Evolutionary conservation across 1,284 basidiomycete genomes (phyloP), one percentile per base, ranked within the genome.

Genomic region (Baeospora myosura): DNA sequence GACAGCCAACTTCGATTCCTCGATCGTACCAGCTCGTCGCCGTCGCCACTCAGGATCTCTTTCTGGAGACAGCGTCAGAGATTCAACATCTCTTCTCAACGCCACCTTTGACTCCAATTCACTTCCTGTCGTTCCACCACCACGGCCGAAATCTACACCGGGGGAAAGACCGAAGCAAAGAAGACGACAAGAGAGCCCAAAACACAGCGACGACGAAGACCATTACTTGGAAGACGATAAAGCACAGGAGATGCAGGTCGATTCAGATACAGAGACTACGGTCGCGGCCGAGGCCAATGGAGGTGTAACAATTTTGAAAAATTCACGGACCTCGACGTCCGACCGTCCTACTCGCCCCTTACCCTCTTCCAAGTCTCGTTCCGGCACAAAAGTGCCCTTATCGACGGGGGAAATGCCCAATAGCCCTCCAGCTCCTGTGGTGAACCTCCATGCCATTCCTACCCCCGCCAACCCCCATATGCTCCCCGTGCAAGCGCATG

Each of bases 401-500:
- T 24, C 18, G 24, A 43, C 16, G 31, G 38, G 22, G 34, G 28
- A 31, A 28, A 35, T 25, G 22, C 18, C 25, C 29, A 5, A 17
- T 16, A 26, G 34, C 20, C 34, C 41, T 18, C 29, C 36, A 18
- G 32, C 37, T 24, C 41, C 41, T 17, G 30, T n/a, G n/a, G n/a
- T n/a, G n/a, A n/a, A n/a, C n/a, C 39, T 33, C 41, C 40, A 14
- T n/a, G 30, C 17, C 34, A 41, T 23, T 47, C 45, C 60, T 8
- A 56, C 59, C 30, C 60, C 65, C 21, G 71, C 74, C 3, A 90
- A 91, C 62, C 88, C 88, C 0, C 72, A 78, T 42, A 81, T 91
- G 76, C 64, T 90, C 7, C 89, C 88, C 25, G 68, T 83, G 1
- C 84, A 86, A 50, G 88, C 89, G 1, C 81, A 84, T 39, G 82